phyloP scores from a whole-genome alignment of 2,329 filamentous ascomycete genomes.

The Graphiopsis chlorocephala region DNA sequence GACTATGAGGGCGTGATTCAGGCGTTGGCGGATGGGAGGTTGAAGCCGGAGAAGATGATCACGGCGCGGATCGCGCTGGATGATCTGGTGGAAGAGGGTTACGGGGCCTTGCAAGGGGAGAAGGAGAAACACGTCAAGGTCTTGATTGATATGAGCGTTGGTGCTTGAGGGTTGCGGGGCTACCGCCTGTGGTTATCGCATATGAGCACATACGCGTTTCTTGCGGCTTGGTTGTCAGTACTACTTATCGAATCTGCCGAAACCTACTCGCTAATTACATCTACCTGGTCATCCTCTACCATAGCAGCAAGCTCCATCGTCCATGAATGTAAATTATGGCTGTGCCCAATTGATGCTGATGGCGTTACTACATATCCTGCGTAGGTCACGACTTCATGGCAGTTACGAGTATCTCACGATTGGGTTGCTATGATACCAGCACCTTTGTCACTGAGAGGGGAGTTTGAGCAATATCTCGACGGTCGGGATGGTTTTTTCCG shows the following conservation, averaged over 20 bases:
- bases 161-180: neutral
- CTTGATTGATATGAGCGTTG: conserved; percentile 46
- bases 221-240: no score
- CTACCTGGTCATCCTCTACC: no score
- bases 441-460: neutral
- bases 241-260: no score
- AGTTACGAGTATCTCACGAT: neutral
- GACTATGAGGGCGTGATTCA: conserved; percentile 59
- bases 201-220: no score
- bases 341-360: no score
- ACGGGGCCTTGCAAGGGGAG: conserved; percentile 56
- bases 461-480: no score
- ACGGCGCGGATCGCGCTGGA: conserved; percentile 57
- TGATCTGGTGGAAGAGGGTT: conserved; percentile 56
- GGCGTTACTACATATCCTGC: no score
- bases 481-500: no score
- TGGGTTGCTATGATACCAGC: neutral
- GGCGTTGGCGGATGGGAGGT: conserved; percentile 29
- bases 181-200: no score
- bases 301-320: no score
- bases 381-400: neutral
- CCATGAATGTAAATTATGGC: no score
- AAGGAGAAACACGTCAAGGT: conserved; percentile 65
- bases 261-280: no score
- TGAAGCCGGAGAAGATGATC: conserved; percentile 59